Base-by-base conservation (phyloP, 768 basidiomycete species). In the Naganishia friedmannii region DNA sequence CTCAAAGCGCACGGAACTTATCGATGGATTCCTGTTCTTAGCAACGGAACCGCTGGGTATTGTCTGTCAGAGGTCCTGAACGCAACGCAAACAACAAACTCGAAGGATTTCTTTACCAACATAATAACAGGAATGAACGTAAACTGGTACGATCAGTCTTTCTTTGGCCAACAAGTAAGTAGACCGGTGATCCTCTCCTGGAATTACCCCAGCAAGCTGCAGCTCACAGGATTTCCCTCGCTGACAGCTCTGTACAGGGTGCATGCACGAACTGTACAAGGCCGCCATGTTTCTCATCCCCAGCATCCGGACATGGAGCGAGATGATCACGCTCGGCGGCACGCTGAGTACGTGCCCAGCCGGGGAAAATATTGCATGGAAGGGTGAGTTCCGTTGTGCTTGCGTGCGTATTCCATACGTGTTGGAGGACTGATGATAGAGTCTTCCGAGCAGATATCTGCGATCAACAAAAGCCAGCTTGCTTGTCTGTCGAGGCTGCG, bases 221-320 rank as follows among this genome's bases (percentile, higher is more conserved):
- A 12, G 13, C n/a, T 23, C 23, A 63, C 39, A 28, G 3, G 23
- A 6, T 13, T 51, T 46, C 45, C 23, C n/a, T 4, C 7, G 23
- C 5, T 46, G 60, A 3, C 72, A 76, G n/a, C 31, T 72, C 71
- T 80, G 79, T 69, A 74, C 75, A 4, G 79, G 79, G 31, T 80
- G 79, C 54, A 76, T 77, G 74, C 75, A 78, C 66, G 77, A 80
- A 67, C 45, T 80, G 45, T 78, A 75, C 70, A 80, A 80, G 68
- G 74, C 79, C 15, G 75, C 77, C 56, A 60, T 60, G 68, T 69
- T 69, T n/a, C 45, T 69, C 21, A 69, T 69, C n/a, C 68, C 68
- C 17, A 51, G 56, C 17, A 63, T 69, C 23, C 68, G 48, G 13
- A 31, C 56, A 21, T 60, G 28, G 28, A 34, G 2, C 32, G 56